Conservation (phyloP, 371 early-diverging fungal species). For the Gilbertella persicaria region DNA sequence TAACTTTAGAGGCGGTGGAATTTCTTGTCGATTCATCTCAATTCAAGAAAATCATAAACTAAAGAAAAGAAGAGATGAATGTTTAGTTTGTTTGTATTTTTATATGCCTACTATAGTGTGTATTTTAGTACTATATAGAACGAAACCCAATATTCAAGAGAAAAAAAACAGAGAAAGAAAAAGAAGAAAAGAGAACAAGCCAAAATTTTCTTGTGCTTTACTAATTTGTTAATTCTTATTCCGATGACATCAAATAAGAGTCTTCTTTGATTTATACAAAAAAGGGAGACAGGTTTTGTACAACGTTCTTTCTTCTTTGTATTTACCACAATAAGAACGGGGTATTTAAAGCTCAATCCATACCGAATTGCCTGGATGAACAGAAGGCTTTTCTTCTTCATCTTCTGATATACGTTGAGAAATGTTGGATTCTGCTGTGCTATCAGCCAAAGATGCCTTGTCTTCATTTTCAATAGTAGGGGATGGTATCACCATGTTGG, state of each 20-base stretch:
- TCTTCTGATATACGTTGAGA: slow-evolving; percentile 2
- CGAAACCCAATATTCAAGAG: background rate
- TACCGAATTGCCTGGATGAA: slow-evolving; percentile 25
- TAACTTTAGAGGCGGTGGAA: slow-evolving; percentile 18
- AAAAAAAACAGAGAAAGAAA: slow-evolving; percentile 3
- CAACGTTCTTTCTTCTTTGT: slow-evolving; percentile 8
- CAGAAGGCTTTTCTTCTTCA: slow-evolving; percentile 8
- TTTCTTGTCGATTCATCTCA: too few relatives aligned
- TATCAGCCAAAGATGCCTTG: background rate
- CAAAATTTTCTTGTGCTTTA: slow-evolving; percentile 6
- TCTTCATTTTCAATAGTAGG: background rate
- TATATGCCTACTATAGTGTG: background rate
- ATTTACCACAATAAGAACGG: background rate
- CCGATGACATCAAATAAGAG: too few relatives aligned
- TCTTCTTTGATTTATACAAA: too few relatives aligned
- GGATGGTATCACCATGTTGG: slow-evolving; percentile 33
- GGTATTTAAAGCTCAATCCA: slow-evolving; percentile 17
- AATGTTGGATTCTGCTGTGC: background rate
- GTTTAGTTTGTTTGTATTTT: too few relatives aligned
- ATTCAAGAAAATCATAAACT: too few relatives aligned
- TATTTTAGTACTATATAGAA: slow-evolving; percentile 3
- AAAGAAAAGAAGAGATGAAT: too few relatives aligned
- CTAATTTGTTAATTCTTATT: too few relatives aligned
- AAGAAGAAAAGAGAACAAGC: slow-evolving; percentile 7
- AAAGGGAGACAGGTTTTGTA: slow-evolving; percentile 5